Evolutionary conservation across 306 rosid genomes (phyloP), one percentile per base, ranked within the genome.

Genomic region (Geum urbanum): DNA sequence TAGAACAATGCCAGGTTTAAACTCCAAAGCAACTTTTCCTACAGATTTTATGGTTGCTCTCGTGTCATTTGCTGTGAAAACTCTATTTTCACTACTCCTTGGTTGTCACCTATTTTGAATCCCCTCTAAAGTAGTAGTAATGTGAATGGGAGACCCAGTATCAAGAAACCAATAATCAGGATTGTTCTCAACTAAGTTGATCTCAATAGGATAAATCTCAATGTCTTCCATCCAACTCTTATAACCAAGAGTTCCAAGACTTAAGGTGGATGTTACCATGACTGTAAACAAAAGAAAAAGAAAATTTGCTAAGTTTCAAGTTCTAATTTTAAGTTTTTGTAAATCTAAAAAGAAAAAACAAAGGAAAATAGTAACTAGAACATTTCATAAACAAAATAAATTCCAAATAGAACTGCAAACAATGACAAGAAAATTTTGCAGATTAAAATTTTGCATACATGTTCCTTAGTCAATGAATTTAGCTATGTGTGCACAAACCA

Each of bases 151-250:
- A n/a, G 50, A 58, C 0, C 49, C 49, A 32, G 10, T 57, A 15
- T 72, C 75, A 32, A 72, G 2, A n/a, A 10, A 74, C 71, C 75
- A 76, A 0, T 50, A n/a, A 22, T 70, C 11, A n/a, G 35, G 1
- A 0, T 7, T 55, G 0, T 4, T 10, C 4, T 55, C 5, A 20
- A 55, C 35, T 0, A 52, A 52, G 19, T 52, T 52, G 19, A 52
- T 10, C 8, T 52, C 27, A 7, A 52, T n/a, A 2, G 56, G 18
- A 51, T 27, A 5, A n/a, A n/a, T 20, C 7, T 51, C 7, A 51
- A 1, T 20, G 35, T 54, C 19, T 9, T 35, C 15, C 35, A 9
- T 54, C 60, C 15, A 54, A 0, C 0, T 54, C 14, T 54, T 54
- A 9, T 20, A 54, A 0, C 32, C 32, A 27, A 27, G 2, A 27